phyloP scores from a whole-genome alignment of 1,284 basidiomycete species.

The Sporisorium graminicola region DNA sequence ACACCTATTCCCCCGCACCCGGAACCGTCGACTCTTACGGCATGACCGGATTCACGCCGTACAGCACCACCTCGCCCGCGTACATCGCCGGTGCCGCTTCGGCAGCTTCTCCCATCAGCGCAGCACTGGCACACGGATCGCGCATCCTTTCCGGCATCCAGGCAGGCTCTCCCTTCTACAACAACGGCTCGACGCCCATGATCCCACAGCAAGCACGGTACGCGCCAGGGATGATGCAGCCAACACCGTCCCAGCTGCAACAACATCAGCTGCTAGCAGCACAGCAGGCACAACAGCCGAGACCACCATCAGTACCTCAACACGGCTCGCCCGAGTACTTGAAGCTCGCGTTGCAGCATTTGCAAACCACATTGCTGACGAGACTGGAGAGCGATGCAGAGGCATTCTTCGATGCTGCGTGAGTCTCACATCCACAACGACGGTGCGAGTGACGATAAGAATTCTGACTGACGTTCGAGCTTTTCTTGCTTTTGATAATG shows the following conservation, averaged over 20 bases:
- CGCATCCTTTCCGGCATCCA: slow-evolving; percentile 32
- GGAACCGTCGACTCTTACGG: slow-evolving; percentile 5
- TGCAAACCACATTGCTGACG: slow-evolving; percentile 25
- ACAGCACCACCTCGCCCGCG: slow-evolving; percentile 41
- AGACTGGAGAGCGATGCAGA: slow-evolving; percentile 34
- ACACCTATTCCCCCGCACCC: slow-evolving; percentile 27
- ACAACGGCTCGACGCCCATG: slow-evolving; percentile 7
- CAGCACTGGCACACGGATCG: slow-evolving; percentile 34
- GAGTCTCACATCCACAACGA: no score
- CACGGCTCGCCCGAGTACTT: slow-evolving; percentile 32
- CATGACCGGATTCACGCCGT: slow-evolving; percentile 27
- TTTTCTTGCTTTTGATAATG: no score
- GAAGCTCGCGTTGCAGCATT: slow-evolving; percentile 6
- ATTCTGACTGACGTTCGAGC: no score
- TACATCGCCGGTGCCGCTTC: slow-evolving; percentile 12
- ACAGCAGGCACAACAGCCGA: not conserved
- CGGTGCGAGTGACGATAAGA: no score
- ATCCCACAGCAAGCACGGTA: not conserved
- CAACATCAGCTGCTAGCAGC: not conserved
- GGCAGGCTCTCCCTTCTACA: slow-evolving; percentile 15
- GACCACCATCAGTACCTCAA: slow-evolving; percentile 8
- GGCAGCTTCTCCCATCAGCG: slow-evolving; percentile 28
- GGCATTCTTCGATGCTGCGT: slow-evolving; percentile 33
- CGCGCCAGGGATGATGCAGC: slow-evolving; percentile 1
- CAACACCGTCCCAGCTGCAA: not conserved